Conservation (phyloP, 768 basidiomycete species). For the Serendipita indica region DNA sequence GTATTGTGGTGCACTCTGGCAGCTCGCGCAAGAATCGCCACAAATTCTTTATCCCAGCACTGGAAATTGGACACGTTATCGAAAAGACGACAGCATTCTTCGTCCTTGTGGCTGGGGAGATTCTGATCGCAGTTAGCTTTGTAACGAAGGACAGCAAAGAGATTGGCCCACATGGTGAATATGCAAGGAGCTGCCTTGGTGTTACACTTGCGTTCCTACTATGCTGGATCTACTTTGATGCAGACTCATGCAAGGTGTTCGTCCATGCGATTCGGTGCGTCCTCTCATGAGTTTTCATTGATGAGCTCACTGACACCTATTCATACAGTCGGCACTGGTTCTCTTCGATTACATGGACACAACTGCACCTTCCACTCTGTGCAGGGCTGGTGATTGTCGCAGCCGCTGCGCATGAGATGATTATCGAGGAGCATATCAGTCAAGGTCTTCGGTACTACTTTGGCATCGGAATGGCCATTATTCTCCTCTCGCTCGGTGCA, state of each 20-base stretch:
- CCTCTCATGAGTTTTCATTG: neutral
- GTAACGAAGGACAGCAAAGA: neutral
- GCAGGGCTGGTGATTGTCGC: slow-evolving; percentile 9
- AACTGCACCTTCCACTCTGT: slow-evolving; percentile 9
- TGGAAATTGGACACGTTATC: slow-evolving; percentile 11
- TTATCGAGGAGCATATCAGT: neutral
- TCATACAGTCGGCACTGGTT: slow-evolving; percentile 4
- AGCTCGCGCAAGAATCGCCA: neutral
- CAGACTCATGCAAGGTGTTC: slow-evolving; percentile 11
- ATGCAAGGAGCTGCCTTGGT: neutral
- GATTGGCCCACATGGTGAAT: slow-evolving; percentile 4
- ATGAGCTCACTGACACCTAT: neutral
- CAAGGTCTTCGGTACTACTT: slow-evolving; percentile 10
- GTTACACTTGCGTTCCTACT: neutral
- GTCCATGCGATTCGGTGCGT: slow-evolving; percentile 10
- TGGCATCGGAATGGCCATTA: neutral
- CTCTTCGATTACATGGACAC: slow-evolving; percentile 7
- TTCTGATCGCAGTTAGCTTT: slow-evolving; percentile 1
- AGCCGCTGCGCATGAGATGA: neutral
- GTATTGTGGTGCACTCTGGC: neutral
- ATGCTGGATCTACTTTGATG: slow-evolving; percentile 13
- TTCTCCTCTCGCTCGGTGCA: slow-evolving; percentile 10
- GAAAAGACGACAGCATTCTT: slow-evolving; percentile 11
- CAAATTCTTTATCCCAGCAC: slow-evolving; percentile 2
- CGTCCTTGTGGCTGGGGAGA: slow-evolving; percentile 11